Conservation (phyloP, 2,329 filamentous ascomycete genomes). For the Sclerotinia trifoliorum region DNA sequence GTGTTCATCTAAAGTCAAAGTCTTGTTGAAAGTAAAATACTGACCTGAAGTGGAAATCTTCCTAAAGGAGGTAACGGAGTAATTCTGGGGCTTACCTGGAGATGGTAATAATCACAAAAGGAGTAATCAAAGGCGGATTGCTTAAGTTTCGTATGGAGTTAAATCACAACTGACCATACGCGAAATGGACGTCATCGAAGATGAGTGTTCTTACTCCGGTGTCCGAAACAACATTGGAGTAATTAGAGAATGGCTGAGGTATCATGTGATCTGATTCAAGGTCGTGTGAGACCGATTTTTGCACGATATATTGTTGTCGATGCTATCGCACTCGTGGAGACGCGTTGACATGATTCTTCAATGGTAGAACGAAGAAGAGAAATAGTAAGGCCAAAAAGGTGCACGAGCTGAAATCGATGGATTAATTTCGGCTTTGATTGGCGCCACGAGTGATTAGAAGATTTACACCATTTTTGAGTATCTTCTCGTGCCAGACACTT, state of each 20-base stretch:
- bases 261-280: too few species aligned
- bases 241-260: not conserved
- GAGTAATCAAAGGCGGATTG: not conserved
- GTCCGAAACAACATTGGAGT: not conserved
- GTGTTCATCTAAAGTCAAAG: not conserved
- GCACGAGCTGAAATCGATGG: not conserved
- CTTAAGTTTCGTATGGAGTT: not conserved
- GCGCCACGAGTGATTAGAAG: not conserved
- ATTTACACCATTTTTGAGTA: not conserved
- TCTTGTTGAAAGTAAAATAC: not conserved
- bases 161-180: not conserved
- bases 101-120: conserved; percentile 3
- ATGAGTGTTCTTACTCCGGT: not conserved
- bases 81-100: not conserved
- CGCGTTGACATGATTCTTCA: not conserved
- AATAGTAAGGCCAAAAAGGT: not conserved
- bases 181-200: not conserved
- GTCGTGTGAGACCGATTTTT: too few species aligned
- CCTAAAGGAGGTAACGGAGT: conserved; percentile 5
- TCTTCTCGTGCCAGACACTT: not conserved
- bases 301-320: not conserved
- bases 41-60: not conserved
- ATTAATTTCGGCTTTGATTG: not conserved
- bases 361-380: not conserved
- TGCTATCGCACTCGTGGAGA: too few species aligned